These are phyloP conservation scores for Talaromyces nanjingensis DNA, from an alignment of 495 filamentous ascomycete species.

Conservation along the genomic window DNA sequence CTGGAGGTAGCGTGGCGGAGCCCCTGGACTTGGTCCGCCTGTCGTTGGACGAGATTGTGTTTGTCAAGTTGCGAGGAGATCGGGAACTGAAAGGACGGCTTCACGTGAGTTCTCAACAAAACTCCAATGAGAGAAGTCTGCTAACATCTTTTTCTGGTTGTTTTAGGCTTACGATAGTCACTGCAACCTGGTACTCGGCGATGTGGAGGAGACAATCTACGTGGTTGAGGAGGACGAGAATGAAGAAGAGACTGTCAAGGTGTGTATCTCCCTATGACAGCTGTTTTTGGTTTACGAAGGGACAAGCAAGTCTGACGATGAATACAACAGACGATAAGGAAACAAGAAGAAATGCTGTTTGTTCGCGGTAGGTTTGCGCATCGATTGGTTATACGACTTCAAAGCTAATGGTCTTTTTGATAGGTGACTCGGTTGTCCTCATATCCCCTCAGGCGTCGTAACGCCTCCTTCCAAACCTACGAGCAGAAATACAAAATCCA, in stretches of 20 bases:
- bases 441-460: conserved; percentile 69
- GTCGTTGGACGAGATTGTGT: conserved; percentile 89
- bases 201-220: conserved; percentile 96
- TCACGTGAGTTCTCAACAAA: conserved; percentile 55
- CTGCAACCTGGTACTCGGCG: conserved; percentile 95
- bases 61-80: conserved; percentile 93
- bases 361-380: conserved; percentile 66
- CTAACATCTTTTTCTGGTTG: no score
- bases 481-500: not conserved
- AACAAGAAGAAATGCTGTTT: conserved; percentile 99
- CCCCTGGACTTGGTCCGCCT: conserved; percentile 93
- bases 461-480: not conserved
- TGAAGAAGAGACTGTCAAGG: conserved; percentile 62
- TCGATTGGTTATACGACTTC: not conserved
- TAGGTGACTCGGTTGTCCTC: conserved; percentile 93
- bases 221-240: conserved; percentile 78
- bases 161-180: conserved; percentile 92
- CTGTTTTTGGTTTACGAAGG: not conserved
- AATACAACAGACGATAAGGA: conserved; percentile 71
- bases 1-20: conserved; percentile 64
- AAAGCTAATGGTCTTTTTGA: not conserved
- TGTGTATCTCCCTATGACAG: conserved; percentile 33
- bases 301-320: conserved; percentile 8
- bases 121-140: no score
- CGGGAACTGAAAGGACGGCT: conserved; percentile 90